phyloP scores from a whole-genome alignment of 192 early-diverging fungal genomes.

The Lobosporangium transversale region DNA sequence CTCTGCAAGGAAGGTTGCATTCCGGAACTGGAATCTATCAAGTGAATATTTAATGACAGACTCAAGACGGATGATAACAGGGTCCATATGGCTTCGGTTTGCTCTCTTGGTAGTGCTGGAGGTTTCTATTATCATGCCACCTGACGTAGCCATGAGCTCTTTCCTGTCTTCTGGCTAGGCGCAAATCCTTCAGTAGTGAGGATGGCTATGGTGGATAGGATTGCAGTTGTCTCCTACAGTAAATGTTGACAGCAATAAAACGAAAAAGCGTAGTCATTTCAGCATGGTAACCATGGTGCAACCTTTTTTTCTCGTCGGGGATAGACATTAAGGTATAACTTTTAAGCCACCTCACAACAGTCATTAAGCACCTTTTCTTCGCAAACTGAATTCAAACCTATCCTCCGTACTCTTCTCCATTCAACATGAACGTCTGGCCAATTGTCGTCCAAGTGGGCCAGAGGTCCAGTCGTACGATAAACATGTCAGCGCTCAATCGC shows the following conservation, averaged over 20 bases:
- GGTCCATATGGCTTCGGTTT: conserved; percentile 2
- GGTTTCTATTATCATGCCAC: conserved; percentile 4
- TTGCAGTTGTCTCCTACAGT: too few relatives aligned
- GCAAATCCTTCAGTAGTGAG: too few relatives aligned
- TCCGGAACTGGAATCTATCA: conserved; percentile 53
- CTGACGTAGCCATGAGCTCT: conserved; percentile 18
- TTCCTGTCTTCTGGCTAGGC: too few relatives aligned
- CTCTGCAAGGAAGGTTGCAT: conserved; percentile 56
- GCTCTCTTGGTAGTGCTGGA: not conserved
- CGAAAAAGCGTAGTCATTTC: too few relatives aligned
- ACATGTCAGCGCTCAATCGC: conserved; percentile 12
- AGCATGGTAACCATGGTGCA: too few relatives aligned
- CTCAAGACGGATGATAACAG: conserved; percentile 30
- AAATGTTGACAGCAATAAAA: too few relatives aligned
- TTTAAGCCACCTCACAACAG: too few relatives aligned
- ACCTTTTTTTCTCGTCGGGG: too few relatives aligned
- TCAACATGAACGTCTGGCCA: conserved; percentile 43
- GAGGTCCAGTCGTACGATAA: conserved; percentile 16
- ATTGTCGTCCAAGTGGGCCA: conserved; percentile 31
- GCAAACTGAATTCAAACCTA: conserved; percentile 2
- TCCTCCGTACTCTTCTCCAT: not conserved
- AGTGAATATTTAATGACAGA: conserved; percentile 50
- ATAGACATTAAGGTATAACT: too few relatives aligned
- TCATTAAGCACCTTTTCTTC: too few relatives aligned
- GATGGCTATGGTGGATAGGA: too few relatives aligned